phyloP scores from a whole-genome alignment of 805 yeast species.

The Ascoidea tarda region DNA sequence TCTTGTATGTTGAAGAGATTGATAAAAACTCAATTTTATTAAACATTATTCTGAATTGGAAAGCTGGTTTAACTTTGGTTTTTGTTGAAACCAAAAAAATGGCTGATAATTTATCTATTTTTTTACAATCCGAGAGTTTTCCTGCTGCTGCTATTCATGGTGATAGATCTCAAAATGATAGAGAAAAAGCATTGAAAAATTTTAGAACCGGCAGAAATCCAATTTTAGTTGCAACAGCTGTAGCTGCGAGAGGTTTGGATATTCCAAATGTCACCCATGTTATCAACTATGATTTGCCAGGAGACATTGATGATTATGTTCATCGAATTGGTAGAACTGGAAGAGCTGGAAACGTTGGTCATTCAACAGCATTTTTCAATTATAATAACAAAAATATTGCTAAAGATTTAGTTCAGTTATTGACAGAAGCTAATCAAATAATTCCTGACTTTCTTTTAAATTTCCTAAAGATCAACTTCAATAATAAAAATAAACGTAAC shows the following conservation, averaged over 20 bases:
- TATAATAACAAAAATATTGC: slow-evolving; percentile 84
- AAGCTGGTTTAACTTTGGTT: slow-evolving; percentile 77
- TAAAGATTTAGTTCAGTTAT: slow-evolving; percentile 74
- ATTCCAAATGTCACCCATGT: slow-evolving; percentile 98
- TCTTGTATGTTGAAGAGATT: slow-evolving; percentile 81
- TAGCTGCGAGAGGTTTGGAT: slow-evolving; percentile 99
- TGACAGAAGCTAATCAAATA: slow-evolving; percentile 95
- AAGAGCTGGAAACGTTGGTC: slow-evolving; percentile 99
- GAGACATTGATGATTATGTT: slow-evolving; percentile 95
- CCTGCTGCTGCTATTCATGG: slow-evolving; percentile 99
- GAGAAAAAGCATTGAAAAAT: slow-evolving; percentile 92
- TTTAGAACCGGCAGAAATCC: slow-evolving; percentile 90
- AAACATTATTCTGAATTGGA: slow-evolving; percentile 73
- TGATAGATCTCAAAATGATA: slow-evolving; percentile 94
- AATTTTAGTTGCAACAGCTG: slow-evolving; percentile 96
- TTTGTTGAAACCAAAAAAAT: slow-evolving; percentile 97
- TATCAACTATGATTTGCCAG: slow-evolving; percentile 92
- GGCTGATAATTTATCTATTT: slow-evolving; percentile 94
- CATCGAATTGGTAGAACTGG: slow-evolving; percentile 99
- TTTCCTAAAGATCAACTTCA: too few relatives aligned
- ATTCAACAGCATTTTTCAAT: slow-evolving; percentile 97
- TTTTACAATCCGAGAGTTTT: slow-evolving; percentile 74
- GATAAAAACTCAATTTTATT: slow-evolving; percentile 86
- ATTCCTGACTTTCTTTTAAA: slow-evolving; percentile 66
- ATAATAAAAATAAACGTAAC: too few relatives aligned